Percentiles rank a stretch among this genome's conserved stretches.
Evolutionary conservation across 768 basidiomycete genomes (phyloP).

Genomic region (Myochromella boudieri): DNA sequence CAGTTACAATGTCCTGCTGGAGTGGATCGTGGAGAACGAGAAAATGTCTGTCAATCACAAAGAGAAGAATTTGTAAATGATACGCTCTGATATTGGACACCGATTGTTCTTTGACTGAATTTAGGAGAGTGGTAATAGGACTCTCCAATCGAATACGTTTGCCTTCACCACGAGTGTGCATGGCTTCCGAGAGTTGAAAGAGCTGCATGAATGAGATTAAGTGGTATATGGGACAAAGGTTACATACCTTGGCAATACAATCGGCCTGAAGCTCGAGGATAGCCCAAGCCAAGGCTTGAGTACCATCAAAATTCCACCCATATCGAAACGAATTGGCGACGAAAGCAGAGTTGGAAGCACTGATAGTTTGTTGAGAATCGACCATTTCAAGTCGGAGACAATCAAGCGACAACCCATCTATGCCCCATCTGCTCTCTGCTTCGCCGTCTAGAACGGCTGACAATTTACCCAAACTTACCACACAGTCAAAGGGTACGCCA

Average conservation of each 20-base stretch:
- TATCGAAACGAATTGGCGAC: slow-evolving; percentile 65
- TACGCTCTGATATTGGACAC: slow-evolving; percentile 36
- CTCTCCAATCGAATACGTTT: slow-evolving; percentile 61
- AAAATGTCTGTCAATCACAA: slow-evolving; percentile 85
- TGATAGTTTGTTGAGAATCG: slow-evolving; percentile 17
- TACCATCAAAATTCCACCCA: slow-evolving; percentile 68
- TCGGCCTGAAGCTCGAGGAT: slow-evolving; percentile 80
- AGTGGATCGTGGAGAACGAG: slow-evolving; percentile 52
- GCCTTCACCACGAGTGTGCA: slow-evolving; percentile 33
- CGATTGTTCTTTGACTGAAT: slow-evolving; percentile 39
- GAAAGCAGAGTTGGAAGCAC: slow-evolving; percentile 42
- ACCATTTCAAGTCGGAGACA: slow-evolving; percentile 56
- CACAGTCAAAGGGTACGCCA: slow-evolving; percentile 35
- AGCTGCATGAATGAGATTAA: slow-evolving; percentile 41
- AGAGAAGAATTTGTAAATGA: slow-evolving; percentile 78
- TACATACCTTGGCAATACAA: slow-evolving; percentile 62
- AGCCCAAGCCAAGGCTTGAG: slow-evolving; percentile 77
- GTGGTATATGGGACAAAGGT: slow-evolving; percentile 2
- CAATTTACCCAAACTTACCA: slow-evolving; percentile 48
- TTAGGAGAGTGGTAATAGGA: slow-evolving; percentile 57
- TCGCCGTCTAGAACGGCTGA: slow-evolving; percentile 62
- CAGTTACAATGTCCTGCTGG: slow-evolving; percentile 53
- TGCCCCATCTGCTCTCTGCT: slow-evolving; percentile 61
- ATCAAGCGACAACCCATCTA: slow-evolving; percentile 65
- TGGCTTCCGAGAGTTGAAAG: slow-evolving; percentile 61